Percentiles rank a stretch among this genome's conserved stretches.
phyloP scores from a whole-genome alignment of 192 early-diverging fungal genomes.

The Backusella circina region DNA sequence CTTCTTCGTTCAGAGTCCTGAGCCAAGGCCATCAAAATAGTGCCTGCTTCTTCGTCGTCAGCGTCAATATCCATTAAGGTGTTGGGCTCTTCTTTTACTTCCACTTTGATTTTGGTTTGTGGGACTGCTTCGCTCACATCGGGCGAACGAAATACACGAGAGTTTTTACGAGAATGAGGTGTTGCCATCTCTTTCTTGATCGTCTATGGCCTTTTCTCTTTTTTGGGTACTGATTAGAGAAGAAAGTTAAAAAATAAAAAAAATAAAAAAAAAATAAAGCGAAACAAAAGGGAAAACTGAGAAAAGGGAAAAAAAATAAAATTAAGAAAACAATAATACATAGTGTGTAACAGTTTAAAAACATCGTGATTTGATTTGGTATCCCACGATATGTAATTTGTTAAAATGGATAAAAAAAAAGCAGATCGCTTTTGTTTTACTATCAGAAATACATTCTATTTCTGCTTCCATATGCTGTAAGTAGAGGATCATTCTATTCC shows the following conservation, averaged over 20 bases:
- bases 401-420: background rate
- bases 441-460: too few relatives aligned
- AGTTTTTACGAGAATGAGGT: background rate
- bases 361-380: background rate
- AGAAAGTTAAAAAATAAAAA: background rate
- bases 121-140: background rate
- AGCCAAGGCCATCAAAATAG: slow-evolving; percentile 10
- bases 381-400: background rate
- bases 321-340: background rate
- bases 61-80: slow-evolving; percentile 4
- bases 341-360: background rate
- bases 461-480: too few relatives aligned
- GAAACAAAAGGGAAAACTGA: background rate
- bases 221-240: background rate
- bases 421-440: background rate
- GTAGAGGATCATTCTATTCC: too few relatives aligned
- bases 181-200: background rate
- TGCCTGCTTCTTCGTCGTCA: slow-evolving; percentile 8
- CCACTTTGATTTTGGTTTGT: background rate
- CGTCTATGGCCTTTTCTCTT: background rate
- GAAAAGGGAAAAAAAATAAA: background rate
- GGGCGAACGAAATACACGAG: background rate
- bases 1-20: background rate
- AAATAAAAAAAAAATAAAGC: background rate
- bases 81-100: background rate